Conservation (phyloP, 345 rosid species). For the Citrus hindsii region DNA sequence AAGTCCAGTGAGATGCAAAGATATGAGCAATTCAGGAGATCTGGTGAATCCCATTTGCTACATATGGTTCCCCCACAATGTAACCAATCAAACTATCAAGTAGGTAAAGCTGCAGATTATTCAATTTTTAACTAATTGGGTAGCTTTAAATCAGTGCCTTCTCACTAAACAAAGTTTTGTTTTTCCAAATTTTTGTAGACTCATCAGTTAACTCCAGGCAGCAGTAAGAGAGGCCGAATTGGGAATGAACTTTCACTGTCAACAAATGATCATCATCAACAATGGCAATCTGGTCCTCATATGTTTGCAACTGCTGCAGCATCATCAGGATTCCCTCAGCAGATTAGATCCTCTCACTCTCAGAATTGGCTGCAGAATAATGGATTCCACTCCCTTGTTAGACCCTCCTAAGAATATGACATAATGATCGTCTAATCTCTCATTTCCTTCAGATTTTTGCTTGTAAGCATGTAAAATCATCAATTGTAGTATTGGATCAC, state of each 20-base stretch:
- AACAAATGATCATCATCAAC: constrained; percentile 23
- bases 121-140: neutral
- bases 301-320: constrained; percentile 90
- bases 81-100: constrained; percentile 32
- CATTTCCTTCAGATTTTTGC: neutral
- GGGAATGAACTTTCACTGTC: constrained; percentile 65
- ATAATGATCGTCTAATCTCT: neutral
- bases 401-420: constrained; percentile 35
- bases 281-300: constrained; percentile 49
- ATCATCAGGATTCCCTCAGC: constrained; percentile 99
- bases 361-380: constrained; percentile 67
- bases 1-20: constrained; percentile 27
- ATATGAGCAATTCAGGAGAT: constrained; percentile 37
- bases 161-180: neutral
- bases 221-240: constrained; percentile 51
- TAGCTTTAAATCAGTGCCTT: neutral
- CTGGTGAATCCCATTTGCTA: constrained; percentile 27
- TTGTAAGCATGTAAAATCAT: constrained; percentile 15
- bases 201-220: constrained; percentile 49
- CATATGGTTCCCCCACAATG: constrained; percentile 36
- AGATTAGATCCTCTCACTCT: constrained; percentile 32
- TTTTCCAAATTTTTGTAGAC: constrained; percentile 8
- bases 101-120: constrained; percentile 7
- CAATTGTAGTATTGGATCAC: neutral
- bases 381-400: constrained; percentile 47